A percentile compares a stretch with the other conserved stretches of the same genome.
Conservation (phyloP, 495 filamentous ascomycete genomes). For the Podospora australis region DNA sequence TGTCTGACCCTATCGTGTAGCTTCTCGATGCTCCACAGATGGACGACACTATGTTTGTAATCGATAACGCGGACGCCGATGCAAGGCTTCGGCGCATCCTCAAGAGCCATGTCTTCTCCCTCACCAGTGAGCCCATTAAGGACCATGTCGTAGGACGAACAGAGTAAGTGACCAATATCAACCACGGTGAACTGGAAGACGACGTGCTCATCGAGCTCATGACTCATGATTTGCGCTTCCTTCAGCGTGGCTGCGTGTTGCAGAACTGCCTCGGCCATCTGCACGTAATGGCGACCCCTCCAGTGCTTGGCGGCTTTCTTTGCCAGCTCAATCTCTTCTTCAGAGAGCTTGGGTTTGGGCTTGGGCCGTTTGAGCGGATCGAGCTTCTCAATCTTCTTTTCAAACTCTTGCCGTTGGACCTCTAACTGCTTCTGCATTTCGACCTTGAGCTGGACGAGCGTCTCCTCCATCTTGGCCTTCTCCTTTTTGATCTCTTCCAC, state of each 20-base stretch:
- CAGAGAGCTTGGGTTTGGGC: constrained; percentile 56
- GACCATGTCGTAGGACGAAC: constrained; percentile 93
- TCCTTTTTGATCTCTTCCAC: constrained; percentile 79
- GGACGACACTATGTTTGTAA: constrained; percentile 78
- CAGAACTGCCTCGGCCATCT: constrained; percentile 88
- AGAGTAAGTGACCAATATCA: constrained; percentile 78
- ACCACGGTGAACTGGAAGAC: constrained; percentile 94
- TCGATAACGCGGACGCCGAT: constrained; percentile 88
- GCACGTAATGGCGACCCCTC: constrained; percentile 79
- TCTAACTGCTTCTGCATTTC: constrained; percentile 80
- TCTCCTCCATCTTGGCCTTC: constrained; percentile 82
- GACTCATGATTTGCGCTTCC: constrained; percentile 96
- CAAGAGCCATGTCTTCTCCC: constrained; percentile 78
- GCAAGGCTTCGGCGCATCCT: constrained; percentile 80
- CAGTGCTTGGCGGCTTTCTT: constrained; percentile 62
- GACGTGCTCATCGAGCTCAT: constrained; percentile 87
- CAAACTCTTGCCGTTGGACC: constrained; percentile 68
- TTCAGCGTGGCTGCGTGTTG: constrained; percentile 83
- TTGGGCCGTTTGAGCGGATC: constrained; percentile 44
- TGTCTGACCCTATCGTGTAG: constrained; percentile 76
- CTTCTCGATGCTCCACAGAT: constrained; percentile 92
- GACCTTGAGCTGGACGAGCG: constrained; percentile 66
- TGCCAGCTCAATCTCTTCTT: constrained; percentile 65
- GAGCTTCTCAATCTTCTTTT: constrained; percentile 49
- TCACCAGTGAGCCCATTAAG: constrained; percentile 83